phyloP scores from a whole-genome alignment of 768 basidiomycete genomes.

The Pisolithus albus region DNA sequence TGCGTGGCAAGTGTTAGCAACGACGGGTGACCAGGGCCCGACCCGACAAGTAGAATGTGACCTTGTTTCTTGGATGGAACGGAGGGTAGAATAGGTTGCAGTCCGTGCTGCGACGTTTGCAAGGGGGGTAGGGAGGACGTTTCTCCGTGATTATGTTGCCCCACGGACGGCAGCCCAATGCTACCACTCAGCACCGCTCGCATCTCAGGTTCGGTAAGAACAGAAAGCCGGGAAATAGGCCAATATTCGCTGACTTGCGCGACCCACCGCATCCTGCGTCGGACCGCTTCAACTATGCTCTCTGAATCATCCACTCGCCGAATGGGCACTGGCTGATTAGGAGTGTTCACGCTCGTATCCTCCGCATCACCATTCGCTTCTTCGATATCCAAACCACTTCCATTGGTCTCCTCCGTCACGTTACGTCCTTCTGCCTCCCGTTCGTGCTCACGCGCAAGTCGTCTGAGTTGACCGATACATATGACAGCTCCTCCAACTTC shows the following conservation, averaged over 20 bases:
- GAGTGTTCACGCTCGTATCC: slow-evolving; percentile 26
- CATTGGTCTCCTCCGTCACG: slow-evolving; percentile 10
- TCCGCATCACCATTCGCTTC: slow-evolving; percentile 44
- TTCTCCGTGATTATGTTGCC: too few relatives aligned
- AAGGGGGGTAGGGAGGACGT: background rate
- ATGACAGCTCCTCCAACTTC: slow-evolving; percentile 69
- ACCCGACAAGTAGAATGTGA: slow-evolving; percentile 85
- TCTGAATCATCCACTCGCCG: slow-evolving; percentile 30
- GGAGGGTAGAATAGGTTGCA: slow-evolving; percentile 13
- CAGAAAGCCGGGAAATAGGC: slow-evolving; percentile 64
- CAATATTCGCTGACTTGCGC: slow-evolving; percentile 97
- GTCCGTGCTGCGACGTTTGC: slow-evolving; percentile 27
- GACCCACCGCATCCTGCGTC: slow-evolving; percentile 83
- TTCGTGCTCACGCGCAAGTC: slow-evolving; percentile 33
- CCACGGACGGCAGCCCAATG: slow-evolving; percentile 8
- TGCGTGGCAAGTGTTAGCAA: slow-evolving; percentile 87
- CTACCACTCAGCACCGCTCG: slow-evolving; percentile 46
- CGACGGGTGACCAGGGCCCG: slow-evolving; percentile 92
- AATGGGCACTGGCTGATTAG: slow-evolving; percentile 56
- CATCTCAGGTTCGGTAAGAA: slow-evolving; percentile 65
- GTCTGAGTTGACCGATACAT: slow-evolving; percentile 48
- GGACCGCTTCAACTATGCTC: slow-evolving; percentile 39
- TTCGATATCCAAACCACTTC: slow-evolving; percentile 8
- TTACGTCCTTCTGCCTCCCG: slow-evolving; percentile 1
- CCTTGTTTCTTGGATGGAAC: slow-evolving; percentile 34